These are phyloP conservation scores for Mortierella sp. DNA, from an alignment of 371 early-diverging fungal genomes.

Conservation along the genomic window DNA sequence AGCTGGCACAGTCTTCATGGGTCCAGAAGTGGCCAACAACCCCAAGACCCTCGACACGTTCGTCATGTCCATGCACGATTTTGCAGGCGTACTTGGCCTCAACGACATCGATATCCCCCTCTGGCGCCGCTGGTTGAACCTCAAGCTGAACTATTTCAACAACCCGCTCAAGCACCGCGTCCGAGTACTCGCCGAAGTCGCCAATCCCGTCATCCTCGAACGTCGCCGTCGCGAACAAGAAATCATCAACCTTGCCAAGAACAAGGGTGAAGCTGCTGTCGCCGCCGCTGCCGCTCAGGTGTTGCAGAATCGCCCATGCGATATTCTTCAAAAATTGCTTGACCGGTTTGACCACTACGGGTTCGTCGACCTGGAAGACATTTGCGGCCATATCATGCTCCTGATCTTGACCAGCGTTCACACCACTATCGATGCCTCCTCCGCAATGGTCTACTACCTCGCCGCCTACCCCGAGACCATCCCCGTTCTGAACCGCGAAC, in stretches of 20 bases:
- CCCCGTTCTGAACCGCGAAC: constrained; percentile 57
- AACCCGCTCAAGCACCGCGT: constrained; percentile 27
- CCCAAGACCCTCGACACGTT: not conserved
- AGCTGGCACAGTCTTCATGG: constrained; percentile 2
- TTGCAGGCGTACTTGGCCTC: not conserved
- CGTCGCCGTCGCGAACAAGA: constrained; percentile 24
- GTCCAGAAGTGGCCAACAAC: not conserved
- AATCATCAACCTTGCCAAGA: not conserved
- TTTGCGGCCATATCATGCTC: constrained; percentile 39
- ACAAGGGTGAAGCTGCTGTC: not conserved
- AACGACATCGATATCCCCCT: constrained; percentile 15
- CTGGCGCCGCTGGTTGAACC: constrained; percentile 2
- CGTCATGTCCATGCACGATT: constrained; percentile 1
- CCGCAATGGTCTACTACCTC: constrained; percentile 57
- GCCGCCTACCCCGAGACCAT: constrained; percentile 59
- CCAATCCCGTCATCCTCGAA: constrained; percentile 21
- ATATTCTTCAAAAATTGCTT: constrained; percentile 28
- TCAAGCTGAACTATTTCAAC: not conserved
- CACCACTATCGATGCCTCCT: constrained; percentile 55
- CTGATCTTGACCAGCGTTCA: constrained; percentile 61
- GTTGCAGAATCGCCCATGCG: constrained; percentile 18
- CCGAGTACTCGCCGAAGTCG: constrained; percentile 12
- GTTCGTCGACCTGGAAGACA: constrained; percentile 30
- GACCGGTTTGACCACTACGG: constrained; percentile 33
- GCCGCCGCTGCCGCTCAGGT: not conserved